Evolutionary conservation across 139 green algal genomes (phyloP).

Genomic region (Volvox reticuliferus): DNA sequence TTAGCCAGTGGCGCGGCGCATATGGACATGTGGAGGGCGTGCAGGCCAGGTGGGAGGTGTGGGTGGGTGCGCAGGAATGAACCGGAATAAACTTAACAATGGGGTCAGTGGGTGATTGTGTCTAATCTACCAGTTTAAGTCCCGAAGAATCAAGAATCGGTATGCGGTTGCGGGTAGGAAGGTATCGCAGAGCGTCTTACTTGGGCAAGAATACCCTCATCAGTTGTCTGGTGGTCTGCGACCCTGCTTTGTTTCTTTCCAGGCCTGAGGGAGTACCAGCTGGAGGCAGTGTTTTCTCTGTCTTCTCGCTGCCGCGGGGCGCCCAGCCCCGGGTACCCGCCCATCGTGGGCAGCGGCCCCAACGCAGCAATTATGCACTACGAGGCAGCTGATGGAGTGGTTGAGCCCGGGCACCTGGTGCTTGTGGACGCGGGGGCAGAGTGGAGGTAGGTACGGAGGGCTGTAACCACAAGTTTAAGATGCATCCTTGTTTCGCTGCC

Average conservation of each 20-base stretch:
- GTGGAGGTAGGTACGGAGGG: slow-evolving; percentile 26
- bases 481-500: too few relatives aligned
- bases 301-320: slow-evolving; percentile 34
- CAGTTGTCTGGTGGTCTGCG: not conserved
- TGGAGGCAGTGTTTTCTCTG: slow-evolving; percentile 62
- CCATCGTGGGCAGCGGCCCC: slow-evolving; percentile 65
- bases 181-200: too few relatives aligned
- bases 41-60: slow-evolving; percentile 13
- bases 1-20: slow-evolving; percentile 49
- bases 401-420: slow-evolving; percentile 54
- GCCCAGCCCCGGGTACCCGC: slow-evolving; percentile 56
- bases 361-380: slow-evolving; percentile 68
- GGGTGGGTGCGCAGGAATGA: not conserved
- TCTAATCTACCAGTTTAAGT: too few relatives aligned
- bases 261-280: slow-evolving; percentile 60
- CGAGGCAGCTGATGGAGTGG: slow-evolving; percentile 21
- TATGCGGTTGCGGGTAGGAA: too few relatives aligned
- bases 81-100: too few relatives aligned
- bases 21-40: slow-evolving; percentile 46
- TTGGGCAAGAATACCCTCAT: not conserved
- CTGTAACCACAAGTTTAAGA: too few relatives aligned
- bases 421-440: slow-evolving; percentile 68
- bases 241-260: not conserved
- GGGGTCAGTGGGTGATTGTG: too few relatives aligned
- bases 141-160: too few relatives aligned